Evolutionary conservation across 2,329 filamentous ascomycete species (phyloP).

Genomic region (Verticillium nubilum): DNA sequence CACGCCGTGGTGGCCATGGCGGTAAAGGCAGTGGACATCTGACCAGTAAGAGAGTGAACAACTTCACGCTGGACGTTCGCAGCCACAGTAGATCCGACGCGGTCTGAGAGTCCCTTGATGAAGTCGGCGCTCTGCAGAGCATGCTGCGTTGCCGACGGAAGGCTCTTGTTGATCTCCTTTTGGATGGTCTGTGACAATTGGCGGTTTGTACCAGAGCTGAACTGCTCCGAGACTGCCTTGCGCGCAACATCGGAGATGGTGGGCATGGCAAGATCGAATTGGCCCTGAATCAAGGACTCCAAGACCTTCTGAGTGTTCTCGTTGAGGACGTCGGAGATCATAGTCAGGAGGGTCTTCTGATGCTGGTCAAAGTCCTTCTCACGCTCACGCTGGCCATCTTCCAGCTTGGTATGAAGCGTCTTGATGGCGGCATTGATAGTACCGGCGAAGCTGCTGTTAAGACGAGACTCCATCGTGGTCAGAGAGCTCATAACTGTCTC

Average conservation of each 20-base stretch:
- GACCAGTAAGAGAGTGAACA: slow-evolving; percentile 51
- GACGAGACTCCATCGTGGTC: slow-evolving; percentile 44
- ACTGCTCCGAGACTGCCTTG: slow-evolving; percentile 64
- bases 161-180: slow-evolving; percentile 63
- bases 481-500: slow-evolving; percentile 40
- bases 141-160: slow-evolving; percentile 63
- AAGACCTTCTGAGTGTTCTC: slow-evolving; percentile 67
- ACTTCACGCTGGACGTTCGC: slow-evolving; percentile 67
- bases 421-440: slow-evolving; percentile 53
- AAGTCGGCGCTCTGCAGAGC: slow-evolving; percentile 71
- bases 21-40: slow-evolving; percentile 62
- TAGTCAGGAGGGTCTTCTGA: slow-evolving; percentile 49
- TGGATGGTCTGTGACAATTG: slow-evolving; percentile 62
- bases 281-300: slow-evolving; percentile 67
- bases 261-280: slow-evolving; percentile 71
- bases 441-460: slow-evolving; percentile 41
- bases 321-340: slow-evolving; percentile 56
- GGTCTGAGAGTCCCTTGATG: slow-evolving; percentile 66
- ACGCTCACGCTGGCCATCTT: slow-evolving; percentile 55
- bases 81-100: slow-evolving; percentile 61
- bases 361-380: slow-evolving; percentile 47
- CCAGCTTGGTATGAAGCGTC: slow-evolving; percentile 57
- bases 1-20: slow-evolving; percentile 60
- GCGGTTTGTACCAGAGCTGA: slow-evolving; percentile 62
- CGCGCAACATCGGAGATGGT: slow-evolving; percentile 63